Evolutionary conservation across 1,139 yeast genomes (phyloP).

Genomic region (Geotrichum klebahnii): DNA sequence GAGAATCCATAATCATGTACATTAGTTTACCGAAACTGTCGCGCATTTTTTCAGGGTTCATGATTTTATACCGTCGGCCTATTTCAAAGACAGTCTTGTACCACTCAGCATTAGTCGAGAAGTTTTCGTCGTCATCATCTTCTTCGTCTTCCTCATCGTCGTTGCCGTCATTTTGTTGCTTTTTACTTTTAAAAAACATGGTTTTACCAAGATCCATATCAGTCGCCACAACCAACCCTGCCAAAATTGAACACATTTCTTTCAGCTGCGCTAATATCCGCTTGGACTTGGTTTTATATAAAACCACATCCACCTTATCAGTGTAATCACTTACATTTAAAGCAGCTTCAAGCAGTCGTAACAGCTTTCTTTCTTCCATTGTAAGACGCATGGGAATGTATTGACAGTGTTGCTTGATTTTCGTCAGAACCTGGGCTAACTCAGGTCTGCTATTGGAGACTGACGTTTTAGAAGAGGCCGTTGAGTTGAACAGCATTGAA

Average conservation of each 20-base stretch:
- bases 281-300: conserved; percentile 59
- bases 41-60: conserved; percentile 76
- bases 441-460: no score
- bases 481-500: no score
- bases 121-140: conserved; percentile 51
- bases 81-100: conserved; percentile 63
- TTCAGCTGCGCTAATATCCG: conserved; percentile 64
- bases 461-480: no score
- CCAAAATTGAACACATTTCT: conserved; percentile 68
- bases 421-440: no score
- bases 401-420: conserved; percentile 47
- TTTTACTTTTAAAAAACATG: conserved; percentile 38
- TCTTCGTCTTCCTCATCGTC: conserved; percentile 40
- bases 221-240: conserved; percentile 70
- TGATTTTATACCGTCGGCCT: conserved; percentile 70
- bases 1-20: conserved; percentile 77
- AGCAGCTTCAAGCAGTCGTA: conserved; percentile 64
- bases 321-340: conserved; percentile 71
- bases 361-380: conserved; percentile 59
- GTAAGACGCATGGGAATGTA: conserved; percentile 65
- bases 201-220: conserved; percentile 62
- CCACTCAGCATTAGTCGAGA: conserved; percentile 64
- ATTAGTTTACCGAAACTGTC: conserved; percentile 70
- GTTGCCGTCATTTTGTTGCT: conserved; percentile 31
- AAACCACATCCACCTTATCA: conserved; percentile 63